These are phyloP conservation scores for Solanum ahanhuiri DNA, from an alignment of 257 asterid genomes.

Conservation along the genomic window DNA sequence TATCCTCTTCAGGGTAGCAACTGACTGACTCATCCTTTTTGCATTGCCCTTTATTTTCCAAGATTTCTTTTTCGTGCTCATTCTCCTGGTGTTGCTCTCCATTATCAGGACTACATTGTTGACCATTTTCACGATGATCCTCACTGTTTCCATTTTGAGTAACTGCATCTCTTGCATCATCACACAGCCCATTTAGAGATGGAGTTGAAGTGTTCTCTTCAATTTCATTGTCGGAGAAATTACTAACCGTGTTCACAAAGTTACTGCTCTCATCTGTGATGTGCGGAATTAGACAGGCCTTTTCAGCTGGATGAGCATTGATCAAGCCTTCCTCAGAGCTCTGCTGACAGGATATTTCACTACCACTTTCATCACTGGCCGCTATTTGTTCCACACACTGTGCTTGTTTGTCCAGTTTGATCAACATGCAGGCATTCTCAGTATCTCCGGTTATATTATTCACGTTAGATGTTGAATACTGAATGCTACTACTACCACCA, in stretches of 20 bases:
- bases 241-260: background rate
- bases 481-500: conserved; percentile 15
- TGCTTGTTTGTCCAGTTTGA: conserved; percentile 2
- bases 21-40: conserved; percentile 16
- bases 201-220: conserved; percentile 11
- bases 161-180: conserved; percentile 11
- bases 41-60: conserved; percentile 20
- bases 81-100: conserved; percentile 14
- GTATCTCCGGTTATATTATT: conserved; percentile 12
- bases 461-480: conserved; percentile 6
- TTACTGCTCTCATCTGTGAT: conserved; percentile 5
- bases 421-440: conserved; percentile 3
- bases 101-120: background rate
- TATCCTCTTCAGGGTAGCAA: conserved; percentile 11
- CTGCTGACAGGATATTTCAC: background rate
- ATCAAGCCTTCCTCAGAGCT: conserved; percentile 5
- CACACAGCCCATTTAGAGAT: background rate
- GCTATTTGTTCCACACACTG: conserved; percentile 9
- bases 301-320: conserved; percentile 3
- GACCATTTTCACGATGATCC: background rate
- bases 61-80: conserved; percentile 8
- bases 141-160: conserved; percentile 6
- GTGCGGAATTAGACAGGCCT: conserved; percentile 1
- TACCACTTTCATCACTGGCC: conserved; percentile 9
- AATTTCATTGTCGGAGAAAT: background rate